Base-by-base conservation (phyloP, 306 rosid genomes). In the Lotus japonicus region DNA sequence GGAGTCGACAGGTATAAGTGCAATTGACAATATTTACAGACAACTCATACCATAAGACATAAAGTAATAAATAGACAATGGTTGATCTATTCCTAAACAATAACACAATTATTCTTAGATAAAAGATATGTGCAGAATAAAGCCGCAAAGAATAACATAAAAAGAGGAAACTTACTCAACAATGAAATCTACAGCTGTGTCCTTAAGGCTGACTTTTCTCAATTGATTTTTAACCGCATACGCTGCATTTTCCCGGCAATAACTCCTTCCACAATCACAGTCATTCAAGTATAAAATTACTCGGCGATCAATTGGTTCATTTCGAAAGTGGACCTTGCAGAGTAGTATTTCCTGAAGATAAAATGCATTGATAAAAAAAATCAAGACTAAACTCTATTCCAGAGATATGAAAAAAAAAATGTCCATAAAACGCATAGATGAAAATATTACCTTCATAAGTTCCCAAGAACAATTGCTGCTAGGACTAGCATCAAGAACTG, bases 401-500 rank as follows among this genome's bases (percentile, higher is more conserved):
- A 1, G 18, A 31, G 26, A 44, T 38, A 66, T 23, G 2, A 52
- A 53, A 57, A 17, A 17, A 23, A 21, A 64, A 41, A 54, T 33
- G 31, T 3, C 12, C 13, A 56, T 9, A 42, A 36, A 8, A 44
- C 35, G 12, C 56, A 3, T 64, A 11, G 42, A 66, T 70, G 45
- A 72, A 64, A 31, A 18, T 26, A 68, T 36, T 70, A 90, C 99
- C 99, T 94, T 94, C 99, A 94, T 94, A 82, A 90, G 72, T 49
- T 85, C 95, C 99, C 97, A 94, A n/a, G 99, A 88, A 35, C 96
- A 90, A 68, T 82, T 94, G 85, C 99, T 94, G 77, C 83, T 90
- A 21, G 96, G 91, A 64, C 86, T 84, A 48, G 96, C 84, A 82
- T 94, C 99, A 71, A 94, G 97, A 59, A 94, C 99, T 23, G 98